Evolutionary conservation across 2,329 filamentous ascomycete species (phyloP).

Genomic region (Emericellopsis cladophorae): DNA sequence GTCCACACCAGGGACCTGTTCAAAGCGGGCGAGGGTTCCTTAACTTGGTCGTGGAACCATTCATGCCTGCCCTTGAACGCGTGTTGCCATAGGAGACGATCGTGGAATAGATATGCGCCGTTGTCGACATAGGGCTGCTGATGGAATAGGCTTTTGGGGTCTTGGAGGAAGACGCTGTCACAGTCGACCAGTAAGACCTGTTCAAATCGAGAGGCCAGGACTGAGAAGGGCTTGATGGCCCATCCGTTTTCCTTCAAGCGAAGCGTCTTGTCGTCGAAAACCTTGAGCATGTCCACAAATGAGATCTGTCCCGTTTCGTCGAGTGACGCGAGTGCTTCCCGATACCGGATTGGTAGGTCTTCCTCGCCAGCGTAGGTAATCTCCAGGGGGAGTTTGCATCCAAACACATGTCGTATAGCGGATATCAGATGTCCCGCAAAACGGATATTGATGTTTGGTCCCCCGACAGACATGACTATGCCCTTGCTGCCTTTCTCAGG

Average conservation of each 20-base stretch:
- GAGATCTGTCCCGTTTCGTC: constrained; percentile 10
- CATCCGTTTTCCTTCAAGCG: constrained; percentile 17
- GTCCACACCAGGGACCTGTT: constrained; percentile 23
- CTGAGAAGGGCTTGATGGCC: constrained; percentile 28
- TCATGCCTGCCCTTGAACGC: constrained; percentile 18
- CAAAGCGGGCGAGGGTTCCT: constrained; percentile 17
- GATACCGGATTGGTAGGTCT: constrained; percentile 12
- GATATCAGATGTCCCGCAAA: constrained; percentile 21
- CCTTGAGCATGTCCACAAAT: constrained; percentile 17
- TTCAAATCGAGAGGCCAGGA: constrained; percentile 19
- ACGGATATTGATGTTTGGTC: constrained; percentile 13
- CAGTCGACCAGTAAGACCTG: constrained; percentile 25
- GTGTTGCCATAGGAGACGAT: constrained; percentile 24
- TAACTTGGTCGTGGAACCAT: constrained; percentile 24
- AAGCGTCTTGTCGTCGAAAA: constrained; percentile 18
- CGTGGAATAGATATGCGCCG: constrained; percentile 25
- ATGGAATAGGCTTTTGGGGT: constrained; percentile 17
- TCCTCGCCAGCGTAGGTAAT: constrained; percentile 21
- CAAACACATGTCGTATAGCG: constrained; percentile 15
- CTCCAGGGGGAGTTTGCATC: constrained; percentile 19
- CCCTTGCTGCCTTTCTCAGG: constrained; percentile 11
- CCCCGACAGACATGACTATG: constrained; percentile 21
- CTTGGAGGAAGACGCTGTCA: constrained; percentile 24
- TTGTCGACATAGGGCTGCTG: constrained; percentile 16
- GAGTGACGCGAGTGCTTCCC: constrained; percentile 9